phyloP scores from a whole-genome alignment of 208 protist genomes.

The Crithidia bombi region DNA sequence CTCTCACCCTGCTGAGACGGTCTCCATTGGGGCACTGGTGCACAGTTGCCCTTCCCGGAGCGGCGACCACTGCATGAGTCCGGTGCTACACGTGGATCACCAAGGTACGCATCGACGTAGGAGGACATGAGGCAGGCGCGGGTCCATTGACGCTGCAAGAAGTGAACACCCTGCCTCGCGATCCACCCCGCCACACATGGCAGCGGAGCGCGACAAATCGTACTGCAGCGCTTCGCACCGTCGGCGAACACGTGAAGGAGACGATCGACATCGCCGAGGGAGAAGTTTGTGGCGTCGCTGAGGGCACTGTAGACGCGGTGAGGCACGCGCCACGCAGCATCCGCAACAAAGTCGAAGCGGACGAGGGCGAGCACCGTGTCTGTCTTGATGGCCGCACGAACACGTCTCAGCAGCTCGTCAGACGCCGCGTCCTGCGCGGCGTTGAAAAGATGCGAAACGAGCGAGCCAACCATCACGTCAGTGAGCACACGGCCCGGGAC shows the following conservation, averaged over 20 bases:
- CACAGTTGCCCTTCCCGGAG: too few species aligned
- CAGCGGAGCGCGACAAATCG: constrained; percentile 20
- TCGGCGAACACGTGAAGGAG: constrained; percentile 25
- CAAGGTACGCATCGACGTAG: constrained; percentile 17
- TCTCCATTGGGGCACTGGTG: too few species aligned
- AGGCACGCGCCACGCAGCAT: constrained; percentile 42
- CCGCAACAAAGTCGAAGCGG: constrained; percentile 48
- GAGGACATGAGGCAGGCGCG: constrained; percentile 20
- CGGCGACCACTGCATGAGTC: too few species aligned
- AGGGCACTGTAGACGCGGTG: constrained; percentile 46
- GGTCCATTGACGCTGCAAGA: constrained; percentile 18
- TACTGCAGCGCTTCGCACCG: constrained; percentile 15
- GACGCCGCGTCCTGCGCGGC: constrained; percentile 27
- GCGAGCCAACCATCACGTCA: constrained; percentile 3
- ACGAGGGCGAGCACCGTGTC: constrained; percentile 49
- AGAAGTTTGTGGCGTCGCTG: constrained; percentile 42
- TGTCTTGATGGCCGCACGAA: constrained; percentile 30
- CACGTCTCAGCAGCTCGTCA: constrained; percentile 25
- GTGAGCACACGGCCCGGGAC: constrained; percentile 22
- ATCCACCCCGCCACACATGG: constrained; percentile 25
- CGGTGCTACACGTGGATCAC: neutral
- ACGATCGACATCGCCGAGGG: constrained; percentile 42
- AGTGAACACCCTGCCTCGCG: constrained; percentile 27
- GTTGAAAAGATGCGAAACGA: constrained; percentile 21
- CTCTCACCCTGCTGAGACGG: too few species aligned